Evolutionary conservation across 495 filamentous ascomycete genomes (phyloP), one percentile per base, ranked within the genome.

Genomic region (Tuber borchii): DNA sequence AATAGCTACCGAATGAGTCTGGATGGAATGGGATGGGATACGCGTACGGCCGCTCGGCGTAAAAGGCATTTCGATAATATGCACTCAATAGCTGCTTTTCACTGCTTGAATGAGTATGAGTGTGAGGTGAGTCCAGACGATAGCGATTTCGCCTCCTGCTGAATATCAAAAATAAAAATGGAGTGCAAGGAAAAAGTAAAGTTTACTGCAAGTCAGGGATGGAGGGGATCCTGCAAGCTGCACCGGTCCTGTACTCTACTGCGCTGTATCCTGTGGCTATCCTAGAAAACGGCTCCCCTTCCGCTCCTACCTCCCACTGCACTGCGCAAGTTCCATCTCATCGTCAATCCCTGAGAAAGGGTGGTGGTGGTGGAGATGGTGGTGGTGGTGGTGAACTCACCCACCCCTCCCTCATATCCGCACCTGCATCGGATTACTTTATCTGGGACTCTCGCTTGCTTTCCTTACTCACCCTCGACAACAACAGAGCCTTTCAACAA

Each of bases 101-200:
- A 61, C 51, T 16, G 51, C 14, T 16, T 61, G 51, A 31, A 16
- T 31, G 51, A 31, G 51, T 31, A n/a, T 31, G 51, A 56, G 51
- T 26, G 51, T 22, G 51, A 2, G 51, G n/a, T 16, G 51, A 61
- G n/a, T 61, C n/a, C n/a, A 61, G 51, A 61, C 14, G 51, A 61
- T 61, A 61, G 51, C n/a, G n/a, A 61, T 26, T 61, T 61, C 51
- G n/a, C 51, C 51, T 26, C 51, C 51, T 31, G 51, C 51, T 26
- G 51, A 31, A 26, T 61, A 61, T 61, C 51, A 61, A 61, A 61
- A 61, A 48, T 48, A 48, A 61, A 61, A 61, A 61, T 26, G 26
- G n/a, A 61, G 2, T 26, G n/a, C n/a, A 61, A 61, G 51, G n/a
- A 61, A 61, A 61, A 61, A 12, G 51, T 61, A 61, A 61, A 61